Evolutionary conservation across 2,329 filamentous ascomycete genomes (phyloP).

Genomic region (Arthroderma uncinatum): DNA sequence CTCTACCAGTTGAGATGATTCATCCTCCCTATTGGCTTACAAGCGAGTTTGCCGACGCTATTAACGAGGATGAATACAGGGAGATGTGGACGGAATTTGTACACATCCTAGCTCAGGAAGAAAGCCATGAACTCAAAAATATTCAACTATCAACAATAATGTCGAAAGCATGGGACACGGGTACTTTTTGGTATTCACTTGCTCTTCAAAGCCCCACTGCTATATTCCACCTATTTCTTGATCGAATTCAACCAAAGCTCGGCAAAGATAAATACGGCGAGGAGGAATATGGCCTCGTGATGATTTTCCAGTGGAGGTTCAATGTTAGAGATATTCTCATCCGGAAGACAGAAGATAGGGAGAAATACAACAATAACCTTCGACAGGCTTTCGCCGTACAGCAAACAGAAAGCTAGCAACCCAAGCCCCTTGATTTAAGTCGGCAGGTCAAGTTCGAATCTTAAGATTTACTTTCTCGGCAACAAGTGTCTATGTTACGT

Average conservation of each 20-base stretch:
- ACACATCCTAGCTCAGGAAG: constrained; percentile 16
- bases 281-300: constrained; percentile 12
- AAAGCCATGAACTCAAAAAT: neutral
- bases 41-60: constrained; percentile 10
- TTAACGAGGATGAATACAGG: constrained; percentile 15
- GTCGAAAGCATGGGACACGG: constrained; percentile 3
- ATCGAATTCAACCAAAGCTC: constrained; percentile 10
- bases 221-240: constrained; percentile 6
- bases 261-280: constrained; percentile 9
- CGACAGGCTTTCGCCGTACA: constrained; percentile 7
- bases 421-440: no score
- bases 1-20: constrained; percentile 23
- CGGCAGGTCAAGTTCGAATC: no score
- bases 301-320: constrained; percentile 14
- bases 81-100: constrained; percentile 15
- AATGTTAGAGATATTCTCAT: constrained; percentile 7
- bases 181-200: constrained; percentile 10
- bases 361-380: constrained; percentile 10
- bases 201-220: constrained; percentile 6
- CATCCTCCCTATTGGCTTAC: constrained; percentile 25
- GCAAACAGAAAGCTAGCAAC: constrained; percentile 4
- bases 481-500: no score
- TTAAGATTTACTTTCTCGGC: no score
- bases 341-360: constrained; percentile 14
- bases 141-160: constrained; percentile 10